Evolutionary conservation across 306 rosid species (phyloP).

Genomic region (Lupinus albus): DNA sequence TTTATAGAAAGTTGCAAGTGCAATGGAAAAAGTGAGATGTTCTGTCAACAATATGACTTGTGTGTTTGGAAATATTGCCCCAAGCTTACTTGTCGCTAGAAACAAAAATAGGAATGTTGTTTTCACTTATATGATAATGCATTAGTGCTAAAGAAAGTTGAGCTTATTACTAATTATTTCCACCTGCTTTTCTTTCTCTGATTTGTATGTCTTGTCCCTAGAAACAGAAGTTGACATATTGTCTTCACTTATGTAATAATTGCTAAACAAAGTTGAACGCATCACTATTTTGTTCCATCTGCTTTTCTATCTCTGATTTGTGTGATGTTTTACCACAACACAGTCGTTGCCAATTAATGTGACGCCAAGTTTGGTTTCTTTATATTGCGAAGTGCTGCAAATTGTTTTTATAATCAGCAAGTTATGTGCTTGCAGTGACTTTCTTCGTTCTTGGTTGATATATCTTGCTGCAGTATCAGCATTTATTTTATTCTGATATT

Average conservation of each 20-base stretch:
- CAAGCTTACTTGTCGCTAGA: conserved; percentile 5
- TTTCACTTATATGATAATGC: neutral
- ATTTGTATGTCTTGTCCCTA: neutral
- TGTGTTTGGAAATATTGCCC: conserved; percentile 10
- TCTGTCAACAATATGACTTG: neutral
- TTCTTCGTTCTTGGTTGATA: conserved; percentile 29
- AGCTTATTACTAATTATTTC: neutral
- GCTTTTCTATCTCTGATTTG: conserved; percentile 18
- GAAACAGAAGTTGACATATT: conserved; percentile 5
- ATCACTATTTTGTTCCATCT: neutral
- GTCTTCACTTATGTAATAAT: neutral
- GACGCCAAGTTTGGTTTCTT: neutral
- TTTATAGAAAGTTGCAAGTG: neutral
- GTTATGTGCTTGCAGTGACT: conserved; percentile 16
- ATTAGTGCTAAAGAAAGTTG: conserved; percentile 1
- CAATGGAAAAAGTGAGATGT: neutral
- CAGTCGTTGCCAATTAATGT: neutral
- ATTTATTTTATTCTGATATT: conserved; percentile 8
- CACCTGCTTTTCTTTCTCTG: neutral
- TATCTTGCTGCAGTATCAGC: conserved; percentile 31
- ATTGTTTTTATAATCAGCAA: conserved; percentile 10
- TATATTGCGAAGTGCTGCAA: conserved; percentile 31
- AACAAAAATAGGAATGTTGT: neutral
- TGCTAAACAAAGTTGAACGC: conserved; percentile 5
- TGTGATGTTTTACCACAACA: neutral